Percentiles rank a stretch among this genome's conserved stretches.
Conservation (phyloP, 2,329 filamentous ascomycete species). For the Aspergillus fumigatiaffinis region DNA sequence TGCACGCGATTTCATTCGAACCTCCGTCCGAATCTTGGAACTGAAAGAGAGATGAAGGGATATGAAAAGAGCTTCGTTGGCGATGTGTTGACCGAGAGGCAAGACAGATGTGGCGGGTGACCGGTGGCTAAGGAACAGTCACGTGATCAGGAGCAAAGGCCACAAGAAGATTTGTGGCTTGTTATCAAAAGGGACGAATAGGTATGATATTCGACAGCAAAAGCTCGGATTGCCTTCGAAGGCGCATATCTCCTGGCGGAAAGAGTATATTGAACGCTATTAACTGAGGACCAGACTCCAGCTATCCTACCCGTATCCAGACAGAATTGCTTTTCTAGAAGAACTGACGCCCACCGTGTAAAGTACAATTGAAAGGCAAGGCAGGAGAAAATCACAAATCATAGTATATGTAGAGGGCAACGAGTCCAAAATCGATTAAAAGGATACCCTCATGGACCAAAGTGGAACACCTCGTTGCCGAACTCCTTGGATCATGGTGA, state of each 20-base stretch:
- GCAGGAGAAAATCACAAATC: constrained; percentile 6
- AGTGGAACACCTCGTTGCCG: neutral
- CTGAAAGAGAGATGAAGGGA: neutral
- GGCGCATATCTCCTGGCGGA: neutral
- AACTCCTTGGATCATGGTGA: neutral
- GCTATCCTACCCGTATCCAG: constrained; percentile 19
- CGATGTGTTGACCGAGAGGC: neutral
- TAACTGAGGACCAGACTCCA: constrained; percentile 20
- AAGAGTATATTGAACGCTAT: constrained; percentile 7
- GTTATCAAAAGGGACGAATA: too few species aligned
- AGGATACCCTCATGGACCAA: neutral
- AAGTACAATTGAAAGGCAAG: constrained; percentile 16
- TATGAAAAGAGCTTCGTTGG: neutral
- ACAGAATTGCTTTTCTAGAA: constrained; percentile 20
- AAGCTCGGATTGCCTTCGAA: neutral
- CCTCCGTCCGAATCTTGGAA: too few species aligned
- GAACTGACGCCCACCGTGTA: constrained; percentile 18
- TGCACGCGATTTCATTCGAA: too few species aligned
- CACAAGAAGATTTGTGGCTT: neutral
- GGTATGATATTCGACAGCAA: neutral
- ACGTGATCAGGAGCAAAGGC: neutral
- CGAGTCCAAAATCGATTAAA: neutral
- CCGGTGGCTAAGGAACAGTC: neutral
- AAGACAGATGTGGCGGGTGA: neutral
- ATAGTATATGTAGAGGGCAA: neutral